These are phyloP conservation scores for Eucalyptus rudis DNA, from an alignment of 345 rosid genomes.

Conservation along the genomic window DNA sequence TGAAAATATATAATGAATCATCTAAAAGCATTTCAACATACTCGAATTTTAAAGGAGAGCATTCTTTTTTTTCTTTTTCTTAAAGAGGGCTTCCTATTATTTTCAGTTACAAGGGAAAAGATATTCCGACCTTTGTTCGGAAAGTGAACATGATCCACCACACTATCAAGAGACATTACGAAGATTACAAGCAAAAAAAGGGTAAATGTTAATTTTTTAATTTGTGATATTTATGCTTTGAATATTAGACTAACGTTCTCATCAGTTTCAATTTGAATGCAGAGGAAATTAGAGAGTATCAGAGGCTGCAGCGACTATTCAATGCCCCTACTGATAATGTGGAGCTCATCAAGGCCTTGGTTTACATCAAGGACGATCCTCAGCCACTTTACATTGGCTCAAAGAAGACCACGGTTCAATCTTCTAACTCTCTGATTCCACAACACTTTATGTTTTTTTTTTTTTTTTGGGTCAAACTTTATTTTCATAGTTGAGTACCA, in stretches of 20 bases:
- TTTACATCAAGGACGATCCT: slow-evolving; percentile 22
- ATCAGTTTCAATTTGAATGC: neutral
- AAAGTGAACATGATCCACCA: neutral
- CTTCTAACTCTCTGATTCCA: neutral
- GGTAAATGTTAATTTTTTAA: neutral
- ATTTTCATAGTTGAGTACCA: neutral
- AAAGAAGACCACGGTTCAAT: slow-evolving; percentile 20
- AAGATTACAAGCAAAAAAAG: neutral
- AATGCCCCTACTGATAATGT: slow-evolving; percentile 16
- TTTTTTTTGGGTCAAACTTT: neutral
- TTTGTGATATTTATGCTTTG: neutral
- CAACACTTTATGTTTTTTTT: no score
- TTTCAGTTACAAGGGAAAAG: neutral
- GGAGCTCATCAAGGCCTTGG: slow-evolving; percentile 22
- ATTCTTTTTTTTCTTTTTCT: neutral
- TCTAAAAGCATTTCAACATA: neutral
- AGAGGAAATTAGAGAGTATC: slow-evolving; percentile 23
- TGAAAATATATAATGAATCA: neutral
- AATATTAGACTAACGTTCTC: neutral
- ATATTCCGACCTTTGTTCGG: neutral
- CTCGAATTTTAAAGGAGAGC: neutral
- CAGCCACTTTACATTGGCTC: slow-evolving; percentile 26
- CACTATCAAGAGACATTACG: neutral
- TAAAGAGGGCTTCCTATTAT: neutral
- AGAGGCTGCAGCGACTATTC: slow-evolving; percentile 11